Conservation (phyloP, 139 green algal genomes). For the Microglena sp. region DNA sequence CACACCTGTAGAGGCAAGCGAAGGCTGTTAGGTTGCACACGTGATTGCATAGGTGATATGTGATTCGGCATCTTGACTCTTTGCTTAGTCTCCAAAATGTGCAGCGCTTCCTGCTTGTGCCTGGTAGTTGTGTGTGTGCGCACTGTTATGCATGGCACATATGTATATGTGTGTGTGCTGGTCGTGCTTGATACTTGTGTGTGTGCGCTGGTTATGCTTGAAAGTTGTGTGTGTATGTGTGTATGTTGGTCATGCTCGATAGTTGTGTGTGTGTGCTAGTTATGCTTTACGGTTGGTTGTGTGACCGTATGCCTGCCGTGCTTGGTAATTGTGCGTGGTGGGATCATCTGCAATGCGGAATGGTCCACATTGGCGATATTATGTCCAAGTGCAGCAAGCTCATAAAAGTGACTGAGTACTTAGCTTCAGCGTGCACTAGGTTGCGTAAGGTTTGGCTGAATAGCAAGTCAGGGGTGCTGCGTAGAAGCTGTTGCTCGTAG, state of each 20-base stretch:
- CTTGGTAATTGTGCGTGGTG: background rate
- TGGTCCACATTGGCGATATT: background rate
- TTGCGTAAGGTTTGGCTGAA: no score
- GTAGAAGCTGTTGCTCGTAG: no score
- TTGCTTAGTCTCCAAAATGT: background rate
- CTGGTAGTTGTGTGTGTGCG: background rate
- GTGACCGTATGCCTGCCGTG: background rate
- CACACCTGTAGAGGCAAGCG: slow-evolving; percentile 25
- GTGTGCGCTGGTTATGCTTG: background rate
- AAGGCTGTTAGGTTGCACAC: background rate
- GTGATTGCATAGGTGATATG: background rate
- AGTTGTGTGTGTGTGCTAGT: background rate
- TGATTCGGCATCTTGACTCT: background rate
- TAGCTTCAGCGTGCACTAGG: no score
- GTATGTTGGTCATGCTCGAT: background rate
- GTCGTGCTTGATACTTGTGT: background rate
- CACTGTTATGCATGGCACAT: no score
- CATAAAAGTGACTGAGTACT: background rate
- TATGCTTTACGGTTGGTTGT: background rate
- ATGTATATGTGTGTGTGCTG: no score
- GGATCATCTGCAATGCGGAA: background rate
- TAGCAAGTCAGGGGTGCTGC: no score
- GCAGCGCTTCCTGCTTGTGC: background rate
- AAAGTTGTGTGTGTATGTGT: background rate
- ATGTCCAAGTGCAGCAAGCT: background rate